Evolutionary conservation across 805 yeast species (phyloP).

Genomic region (Candida insectalens): DNA sequence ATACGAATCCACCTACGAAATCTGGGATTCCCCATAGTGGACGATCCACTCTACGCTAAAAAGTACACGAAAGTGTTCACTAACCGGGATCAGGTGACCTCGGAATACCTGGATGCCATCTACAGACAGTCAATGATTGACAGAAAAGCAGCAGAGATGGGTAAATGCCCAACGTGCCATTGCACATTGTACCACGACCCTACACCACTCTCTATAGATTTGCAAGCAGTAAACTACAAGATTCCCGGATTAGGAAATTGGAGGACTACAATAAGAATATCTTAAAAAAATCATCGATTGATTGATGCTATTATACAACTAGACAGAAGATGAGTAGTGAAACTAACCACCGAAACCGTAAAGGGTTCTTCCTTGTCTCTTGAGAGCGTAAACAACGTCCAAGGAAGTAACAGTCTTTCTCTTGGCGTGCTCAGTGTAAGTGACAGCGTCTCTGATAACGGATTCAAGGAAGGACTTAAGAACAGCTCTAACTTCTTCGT

Average conservation of each 20-base stretch:
- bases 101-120: slow-evolving; percentile 6
- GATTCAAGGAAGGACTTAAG: slow-evolving; percentile 92
- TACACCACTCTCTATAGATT: slow-evolving; percentile 27
- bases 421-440: slow-evolving; percentile 99
- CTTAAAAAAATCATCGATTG: neutral
- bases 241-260: too few species aligned
- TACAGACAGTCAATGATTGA: slow-evolving; percentile 5
- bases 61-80: slow-evolving; percentile 6
- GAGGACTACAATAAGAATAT: too few species aligned
- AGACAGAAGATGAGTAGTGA: slow-evolving; percentile 17
- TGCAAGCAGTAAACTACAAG: slow-evolving; percentile 34
- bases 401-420: slow-evolving; percentile 99
- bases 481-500: slow-evolving; percentile 98
- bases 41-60: slow-evolving; percentile 22
- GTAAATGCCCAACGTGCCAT: slow-evolving; percentile 25
- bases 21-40: slow-evolving; percentile 26
- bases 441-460: slow-evolving; percentile 98
- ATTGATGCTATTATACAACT: slow-evolving; percentile 4
- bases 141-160: slow-evolving; percentile 7
- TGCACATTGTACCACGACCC: slow-evolving; percentile 19
- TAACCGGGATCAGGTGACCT: slow-evolving; percentile 3
- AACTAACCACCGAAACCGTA: slow-evolving; percentile 99
- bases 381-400: slow-evolving; percentile 97
- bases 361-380: slow-evolving; percentile 99
- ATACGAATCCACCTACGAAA: slow-evolving; percentile 43